Evolutionary conservation across 495 filamentous ascomycete genomes (phyloP).

Genomic region (Xylaria flabelliformis): DNA sequence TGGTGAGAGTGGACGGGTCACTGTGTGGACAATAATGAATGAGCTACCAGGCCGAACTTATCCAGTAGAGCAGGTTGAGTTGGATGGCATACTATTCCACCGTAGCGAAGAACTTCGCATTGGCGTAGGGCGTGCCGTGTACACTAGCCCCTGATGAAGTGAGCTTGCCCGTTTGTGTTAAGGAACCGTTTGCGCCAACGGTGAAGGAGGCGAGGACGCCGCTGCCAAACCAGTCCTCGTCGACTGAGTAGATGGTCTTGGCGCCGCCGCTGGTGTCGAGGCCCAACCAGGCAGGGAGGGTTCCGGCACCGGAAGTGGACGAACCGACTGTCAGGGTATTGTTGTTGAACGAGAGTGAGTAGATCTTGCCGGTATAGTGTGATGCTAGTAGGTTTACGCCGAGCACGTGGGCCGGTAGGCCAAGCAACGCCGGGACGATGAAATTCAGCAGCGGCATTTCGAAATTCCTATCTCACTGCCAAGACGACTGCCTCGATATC

Average conservation of each 20-base stretch:
- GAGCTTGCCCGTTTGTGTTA: conserved; percentile 46
- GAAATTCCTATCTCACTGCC: conserved; percentile 13
- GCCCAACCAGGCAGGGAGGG: conserved; percentile 63
- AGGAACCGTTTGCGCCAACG: conserved; percentile 45
- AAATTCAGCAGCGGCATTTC: conserved; percentile 39
- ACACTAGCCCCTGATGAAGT: conserved; percentile 49
- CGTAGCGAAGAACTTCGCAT: conserved; percentile 50
- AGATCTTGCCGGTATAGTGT: conserved; percentile 51
- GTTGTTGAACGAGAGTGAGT: conserved; percentile 44
- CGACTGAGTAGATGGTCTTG: conserved; percentile 63
- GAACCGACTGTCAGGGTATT: conserved; percentile 42
- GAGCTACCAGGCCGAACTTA: background rate
- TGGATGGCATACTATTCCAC: conserved; percentile 53
- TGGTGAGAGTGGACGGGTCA: conserved; percentile 51
- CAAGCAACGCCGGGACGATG: conserved; percentile 37
- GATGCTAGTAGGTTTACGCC: conserved; percentile 50
- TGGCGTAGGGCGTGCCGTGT: conserved; percentile 49
- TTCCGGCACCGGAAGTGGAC: conserved; percentile 43
- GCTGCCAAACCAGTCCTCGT: conserved; percentile 57
- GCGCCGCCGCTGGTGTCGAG: conserved; percentile 48
- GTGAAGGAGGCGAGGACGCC: conserved; percentile 51
- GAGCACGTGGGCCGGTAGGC: conserved; percentile 39
- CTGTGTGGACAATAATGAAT: conserved; percentile 38
- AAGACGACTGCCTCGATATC: background rate
- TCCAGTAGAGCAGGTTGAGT: background rate